Evolutionary conservation across 306 rosid genomes (phyloP).

Genomic region (Erythrophleum fordii): DNA sequence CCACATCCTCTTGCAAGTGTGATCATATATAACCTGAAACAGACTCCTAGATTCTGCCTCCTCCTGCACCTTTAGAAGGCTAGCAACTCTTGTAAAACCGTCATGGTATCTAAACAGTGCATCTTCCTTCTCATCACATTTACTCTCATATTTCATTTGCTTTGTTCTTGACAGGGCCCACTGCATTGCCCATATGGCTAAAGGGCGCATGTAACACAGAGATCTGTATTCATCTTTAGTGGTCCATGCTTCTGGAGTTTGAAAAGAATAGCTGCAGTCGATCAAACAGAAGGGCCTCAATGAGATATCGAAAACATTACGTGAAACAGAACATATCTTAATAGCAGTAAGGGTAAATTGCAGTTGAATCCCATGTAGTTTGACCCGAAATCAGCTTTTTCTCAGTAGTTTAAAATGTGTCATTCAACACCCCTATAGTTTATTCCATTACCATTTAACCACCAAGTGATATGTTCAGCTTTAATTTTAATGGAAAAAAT

Average conservation of each 20-base stretch:
- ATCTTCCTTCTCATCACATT: conserved; percentile 52
- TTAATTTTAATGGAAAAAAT: not conserved
- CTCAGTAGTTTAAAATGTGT: not conserved
- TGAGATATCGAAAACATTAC: conserved; percentile 1
- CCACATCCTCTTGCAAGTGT: conserved; percentile 70
- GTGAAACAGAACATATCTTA: not conserved
- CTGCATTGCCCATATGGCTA: conserved; percentile 99
- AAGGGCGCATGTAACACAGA: conserved; percentile 88
- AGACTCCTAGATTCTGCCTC: conserved; percentile 60
- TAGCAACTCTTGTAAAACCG: conserved; percentile 78
- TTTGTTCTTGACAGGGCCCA: conserved; percentile 78
- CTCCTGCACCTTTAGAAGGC: conserved; percentile 63
- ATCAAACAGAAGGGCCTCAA: conserved; percentile 35
- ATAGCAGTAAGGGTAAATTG: not conserved
- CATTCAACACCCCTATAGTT: not conserved
- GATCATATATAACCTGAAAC: conserved; percentile 68
- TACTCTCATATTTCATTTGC: conserved; percentile 36
- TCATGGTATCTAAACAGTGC: conserved; percentile 52
- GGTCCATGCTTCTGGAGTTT: conserved; percentile 95
- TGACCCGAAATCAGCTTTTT: not conserved
- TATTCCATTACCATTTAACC: not conserved
- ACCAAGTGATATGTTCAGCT: not conserved
- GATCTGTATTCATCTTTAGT: conserved; percentile 70
- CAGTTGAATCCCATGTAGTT: not conserved
- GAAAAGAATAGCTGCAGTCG: conserved; percentile 86